Percentiles rank a stretch among this genome's conserved stretches.
Evolutionary conservation across 805 yeast species (phyloP).

Genomic region (Cyberlindnera americana): DNA sequence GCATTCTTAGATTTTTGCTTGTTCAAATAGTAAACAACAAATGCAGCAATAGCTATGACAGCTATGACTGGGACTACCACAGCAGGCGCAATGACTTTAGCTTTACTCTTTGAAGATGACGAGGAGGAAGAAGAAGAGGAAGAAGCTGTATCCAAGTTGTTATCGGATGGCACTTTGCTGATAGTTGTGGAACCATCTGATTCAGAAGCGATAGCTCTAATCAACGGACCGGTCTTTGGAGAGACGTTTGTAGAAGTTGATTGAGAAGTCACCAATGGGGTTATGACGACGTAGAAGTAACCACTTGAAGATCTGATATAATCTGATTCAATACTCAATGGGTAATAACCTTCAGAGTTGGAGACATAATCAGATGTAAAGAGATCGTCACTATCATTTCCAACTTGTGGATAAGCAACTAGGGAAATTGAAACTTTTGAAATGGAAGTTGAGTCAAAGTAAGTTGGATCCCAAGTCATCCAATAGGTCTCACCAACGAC

Average conservation of each 20-base stretch:
- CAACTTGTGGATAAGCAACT: slow-evolving; percentile 34
- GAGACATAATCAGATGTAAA: slow-evolving; percentile 33
- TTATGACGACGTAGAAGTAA: slow-evolving; percentile 35
- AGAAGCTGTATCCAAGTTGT: slow-evolving; percentile 22
- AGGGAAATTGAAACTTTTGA: slow-evolving; percentile 33
- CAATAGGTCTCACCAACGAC: slow-evolving; percentile 47
- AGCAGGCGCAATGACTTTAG: slow-evolving; percentile 38
- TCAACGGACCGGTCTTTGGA: slow-evolving; percentile 37
- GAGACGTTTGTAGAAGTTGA: slow-evolving; percentile 37
- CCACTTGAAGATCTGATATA: slow-evolving; percentile 34
- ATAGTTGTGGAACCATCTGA: slow-evolving; percentile 32
- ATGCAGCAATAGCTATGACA: slow-evolving; percentile 27
- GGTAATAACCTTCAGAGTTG: slow-evolving; percentile 39
- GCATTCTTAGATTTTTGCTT: too few species aligned
- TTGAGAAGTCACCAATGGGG: slow-evolving; percentile 35
- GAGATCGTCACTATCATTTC: slow-evolving; percentile 29
- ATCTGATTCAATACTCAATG: slow-evolving; percentile 32
- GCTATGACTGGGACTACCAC: slow-evolving; percentile 41
- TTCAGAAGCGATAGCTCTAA: slow-evolving; percentile 33
- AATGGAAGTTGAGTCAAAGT: slow-evolving; percentile 37
- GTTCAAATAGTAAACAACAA: slow-evolving; percentile 32
- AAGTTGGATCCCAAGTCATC: slow-evolving; percentile 47
- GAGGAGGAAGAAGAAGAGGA: slow-evolving; percentile 18
- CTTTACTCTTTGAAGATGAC: slow-evolving; percentile 18
- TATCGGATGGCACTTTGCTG: slow-evolving; percentile 39